Percentiles rank a stretch among this genome's conserved stretches.
phyloP scores from a whole-genome alignment of 495 filamentous ascomycete genomes.

The Letharia lupina region DNA sequence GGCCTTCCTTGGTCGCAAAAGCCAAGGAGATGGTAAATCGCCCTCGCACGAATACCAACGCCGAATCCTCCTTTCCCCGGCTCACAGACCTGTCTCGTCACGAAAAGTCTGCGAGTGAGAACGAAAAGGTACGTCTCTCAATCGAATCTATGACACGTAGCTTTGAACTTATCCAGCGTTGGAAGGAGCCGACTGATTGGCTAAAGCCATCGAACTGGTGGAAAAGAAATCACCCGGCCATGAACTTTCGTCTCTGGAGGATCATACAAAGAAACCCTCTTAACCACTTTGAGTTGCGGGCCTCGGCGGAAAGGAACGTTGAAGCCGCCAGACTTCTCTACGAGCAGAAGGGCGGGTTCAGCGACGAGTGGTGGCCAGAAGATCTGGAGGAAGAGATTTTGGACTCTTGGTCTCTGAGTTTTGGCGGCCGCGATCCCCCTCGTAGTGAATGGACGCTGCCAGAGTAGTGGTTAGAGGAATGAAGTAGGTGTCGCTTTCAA shows the following conservation, averaged over 20 bases:
- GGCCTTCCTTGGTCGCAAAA: neutral
- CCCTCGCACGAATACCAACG: neutral
- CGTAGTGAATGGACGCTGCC: neutral
- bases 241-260: neutral
- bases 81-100: neutral
- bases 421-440: neutral
- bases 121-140: neutral
- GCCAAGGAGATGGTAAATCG: neutral
- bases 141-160: neutral
- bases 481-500: neutral
- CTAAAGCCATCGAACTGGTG: neutral
- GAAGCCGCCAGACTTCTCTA: neutral
- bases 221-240: neutral
- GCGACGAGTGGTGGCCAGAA: neutral
- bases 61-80: neutral
- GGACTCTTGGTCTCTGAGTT: neutral
- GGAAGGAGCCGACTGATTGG: neutral
- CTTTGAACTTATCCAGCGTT: neutral
- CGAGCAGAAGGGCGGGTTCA: neutral
- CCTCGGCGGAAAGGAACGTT: neutral
- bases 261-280: neutral
- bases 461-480: neutral
- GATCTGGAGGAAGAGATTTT: neutral
- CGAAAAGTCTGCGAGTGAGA: neutral
- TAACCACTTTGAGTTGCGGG: neutral